phyloP scores from a whole-genome alignment of 2,329 filamentous ascomycete species.

The Trichophyton rubrum region DNA sequence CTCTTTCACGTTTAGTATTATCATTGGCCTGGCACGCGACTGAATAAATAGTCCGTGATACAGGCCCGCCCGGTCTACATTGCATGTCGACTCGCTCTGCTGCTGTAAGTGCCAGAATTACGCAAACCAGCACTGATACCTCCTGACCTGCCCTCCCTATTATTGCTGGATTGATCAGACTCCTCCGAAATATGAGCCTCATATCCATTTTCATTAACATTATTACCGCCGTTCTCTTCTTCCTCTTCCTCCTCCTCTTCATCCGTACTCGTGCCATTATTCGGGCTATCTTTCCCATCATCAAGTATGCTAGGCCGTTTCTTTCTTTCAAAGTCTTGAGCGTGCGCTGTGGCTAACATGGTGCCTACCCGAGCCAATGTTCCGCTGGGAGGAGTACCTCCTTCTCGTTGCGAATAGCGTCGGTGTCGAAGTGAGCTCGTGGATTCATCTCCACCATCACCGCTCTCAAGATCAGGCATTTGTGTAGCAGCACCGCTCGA shows the following conservation, averaged over 20 bases:
- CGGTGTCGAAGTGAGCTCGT: conserved; percentile 12
- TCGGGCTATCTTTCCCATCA: conserved; percentile 21
- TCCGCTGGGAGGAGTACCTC: conserved; percentile 14
- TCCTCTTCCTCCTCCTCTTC: conserved; percentile 28
- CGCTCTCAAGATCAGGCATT: conserved; percentile 4
- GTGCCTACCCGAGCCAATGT: conserved; percentile 45
- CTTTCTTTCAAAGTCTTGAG: conserved; percentile 82
- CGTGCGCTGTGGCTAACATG: conserved; percentile 73
- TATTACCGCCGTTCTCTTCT: conserved; percentile 21
- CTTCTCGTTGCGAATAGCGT: conserved; percentile 17
- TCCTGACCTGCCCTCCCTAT: neutral
- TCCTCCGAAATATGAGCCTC: conserved; percentile 1
- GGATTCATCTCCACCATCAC: conserved; percentile 9
- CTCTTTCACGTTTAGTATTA: too few relatives aligned
- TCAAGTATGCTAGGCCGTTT: conserved; percentile 38
- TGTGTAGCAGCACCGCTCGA: conserved; percentile 14
- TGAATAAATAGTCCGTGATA: too few relatives aligned
- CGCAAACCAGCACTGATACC: neutral
- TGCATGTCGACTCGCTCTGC: neutral
- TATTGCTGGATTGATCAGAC: neutral
- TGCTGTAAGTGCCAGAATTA: neutral
- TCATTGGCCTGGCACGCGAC: too few relatives aligned
- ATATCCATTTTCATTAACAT: conserved; percentile 8
- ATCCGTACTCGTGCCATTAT: conserved; percentile 24
- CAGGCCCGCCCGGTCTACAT: neutral